These are phyloP conservation scores for Tetrahymena elliotti DNA, from an alignment of 73 alveolate genomes.

Conservation along the genomic window DNA sequence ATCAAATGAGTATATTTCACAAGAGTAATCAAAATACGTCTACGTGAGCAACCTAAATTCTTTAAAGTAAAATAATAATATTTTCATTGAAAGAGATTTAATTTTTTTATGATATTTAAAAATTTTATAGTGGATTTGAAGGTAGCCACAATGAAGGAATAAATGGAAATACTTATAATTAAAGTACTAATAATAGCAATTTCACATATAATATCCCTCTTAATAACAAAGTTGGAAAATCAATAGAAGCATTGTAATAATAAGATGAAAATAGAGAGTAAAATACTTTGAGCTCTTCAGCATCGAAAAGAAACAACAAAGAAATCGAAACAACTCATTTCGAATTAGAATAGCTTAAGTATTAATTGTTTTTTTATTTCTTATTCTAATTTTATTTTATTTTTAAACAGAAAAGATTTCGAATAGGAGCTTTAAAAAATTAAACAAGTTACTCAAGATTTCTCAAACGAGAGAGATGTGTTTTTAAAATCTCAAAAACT, in stretches of 20 bases:
- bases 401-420: not conserved
- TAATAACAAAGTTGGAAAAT: not conserved
- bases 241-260: not conserved
- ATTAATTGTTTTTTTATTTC: not conserved
- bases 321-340: not conserved
- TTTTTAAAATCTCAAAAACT: not conserved
- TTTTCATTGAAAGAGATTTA: not conserved
- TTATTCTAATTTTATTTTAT: not conserved
- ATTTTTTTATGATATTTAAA: too few relatives aligned
- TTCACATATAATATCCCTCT: not conserved
- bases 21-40: not conserved
- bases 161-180: not conserved
- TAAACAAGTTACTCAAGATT: not conserved
- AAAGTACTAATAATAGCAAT: not conserved
- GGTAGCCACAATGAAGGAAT: not conserved
- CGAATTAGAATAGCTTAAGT: not conserved
- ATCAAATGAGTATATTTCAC: not conserved
- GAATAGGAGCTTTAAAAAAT: not conserved
- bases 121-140: not conserved
- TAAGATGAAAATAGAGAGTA: not conserved
- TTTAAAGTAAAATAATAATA: not conserved
- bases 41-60: not conserved
- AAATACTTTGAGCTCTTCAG: not conserved
- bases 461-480: not conserved
- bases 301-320: not conserved